phyloP scores from a whole-genome alignment of 768 basidiomycete genomes.

The Holtermanniella nyarrowii region DNA sequence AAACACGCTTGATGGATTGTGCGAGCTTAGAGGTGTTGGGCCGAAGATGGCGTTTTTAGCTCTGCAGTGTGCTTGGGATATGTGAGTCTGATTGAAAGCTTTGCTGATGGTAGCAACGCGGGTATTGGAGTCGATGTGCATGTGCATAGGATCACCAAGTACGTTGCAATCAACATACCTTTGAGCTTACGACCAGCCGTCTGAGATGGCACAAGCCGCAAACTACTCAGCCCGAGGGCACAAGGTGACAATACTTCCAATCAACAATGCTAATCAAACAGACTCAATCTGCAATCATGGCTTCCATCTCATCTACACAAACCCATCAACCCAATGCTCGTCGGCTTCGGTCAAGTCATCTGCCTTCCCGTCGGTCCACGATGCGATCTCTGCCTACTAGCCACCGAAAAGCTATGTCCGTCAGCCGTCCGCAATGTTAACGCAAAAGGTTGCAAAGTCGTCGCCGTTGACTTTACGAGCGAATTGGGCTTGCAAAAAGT shows the following conservation, averaged over 20 bases:
- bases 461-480: slow-evolving; percentile 24
- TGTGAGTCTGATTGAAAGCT: slow-evolving; percentile 46
- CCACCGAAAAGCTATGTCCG: slow-evolving; percentile 30
- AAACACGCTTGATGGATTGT: slow-evolving; percentile 74
- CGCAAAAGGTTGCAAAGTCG: slow-evolving; percentile 29
- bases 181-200: slow-evolving; percentile 39
- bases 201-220: slow-evolving; percentile 81
- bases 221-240: slow-evolving; percentile 79
- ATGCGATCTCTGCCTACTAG: slow-evolving; percentile 38
- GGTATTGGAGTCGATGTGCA: slow-evolving; percentile 96
- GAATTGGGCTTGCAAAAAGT: slow-evolving; percentile 13
- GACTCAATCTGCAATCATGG: slow-evolving; percentile 39
- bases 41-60: slow-evolving; percentile 92
- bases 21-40: slow-evolving; percentile 79
- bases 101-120: slow-evolving; percentile 51
- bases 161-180: neutral
- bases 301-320: slow-evolving; percentile 34
- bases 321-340: slow-evolving; percentile 38
- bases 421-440: slow-evolving; percentile 26
- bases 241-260: slow-evolving; percentile 47
- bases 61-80: slow-evolving; percentile 70
- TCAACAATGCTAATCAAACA: neutral
- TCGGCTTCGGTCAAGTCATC: slow-evolving; percentile 36
- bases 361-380: slow-evolving; percentile 35
- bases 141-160: slow-evolving; percentile 86